A percentile compares a stretch with the other conserved stretches of the same genome.
Evolutionary conservation across 2,329 filamentous ascomycete genomes (phyloP).

Genomic region (Amylocarpus encephaloides): DNA sequence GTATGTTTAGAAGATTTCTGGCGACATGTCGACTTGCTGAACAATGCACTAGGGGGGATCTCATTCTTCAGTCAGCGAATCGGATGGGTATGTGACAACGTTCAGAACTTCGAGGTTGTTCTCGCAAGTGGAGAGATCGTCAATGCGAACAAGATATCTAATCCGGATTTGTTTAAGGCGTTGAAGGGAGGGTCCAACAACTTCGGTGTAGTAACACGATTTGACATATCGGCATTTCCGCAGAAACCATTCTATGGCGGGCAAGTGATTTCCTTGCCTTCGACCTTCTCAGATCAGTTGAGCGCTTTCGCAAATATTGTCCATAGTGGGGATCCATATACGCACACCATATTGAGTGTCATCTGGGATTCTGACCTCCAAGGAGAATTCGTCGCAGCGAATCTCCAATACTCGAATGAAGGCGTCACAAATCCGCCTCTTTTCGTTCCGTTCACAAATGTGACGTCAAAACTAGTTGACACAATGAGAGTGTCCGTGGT

Average conservation of each 20-base stretch:
- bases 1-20: neutral
- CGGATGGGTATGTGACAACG: conserved; percentile 42
- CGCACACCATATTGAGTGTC: neutral
- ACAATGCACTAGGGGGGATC: conserved; percentile 10
- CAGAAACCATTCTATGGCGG: conserved; percentile 13
- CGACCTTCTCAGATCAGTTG: neutral
- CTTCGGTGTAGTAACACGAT: conserved; percentile 46
- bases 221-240: conserved; percentile 36
- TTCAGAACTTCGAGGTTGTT: conserved; percentile 44
- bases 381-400: neutral
- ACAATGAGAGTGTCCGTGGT: conserved; percentile 13
- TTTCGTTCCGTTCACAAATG: conserved; percentile 9
- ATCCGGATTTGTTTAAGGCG: conserved; percentile 45
- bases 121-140: conserved; percentile 43
- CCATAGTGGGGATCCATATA: neutral
- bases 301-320: conserved; percentile 1
- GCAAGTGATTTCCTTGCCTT: neutral
- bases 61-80: conserved; percentile 28
- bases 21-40: neutral
- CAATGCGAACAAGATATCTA: conserved; percentile 36
- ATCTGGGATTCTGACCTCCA: neutral
- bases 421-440: neutral
- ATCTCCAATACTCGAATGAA: neutral
- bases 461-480: neutral
- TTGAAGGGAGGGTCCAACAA: conserved; percentile 52